phyloP scores from a whole-genome alignment of 805 yeast genomes.

The Teunomyces barrocoloradensis region DNA sequence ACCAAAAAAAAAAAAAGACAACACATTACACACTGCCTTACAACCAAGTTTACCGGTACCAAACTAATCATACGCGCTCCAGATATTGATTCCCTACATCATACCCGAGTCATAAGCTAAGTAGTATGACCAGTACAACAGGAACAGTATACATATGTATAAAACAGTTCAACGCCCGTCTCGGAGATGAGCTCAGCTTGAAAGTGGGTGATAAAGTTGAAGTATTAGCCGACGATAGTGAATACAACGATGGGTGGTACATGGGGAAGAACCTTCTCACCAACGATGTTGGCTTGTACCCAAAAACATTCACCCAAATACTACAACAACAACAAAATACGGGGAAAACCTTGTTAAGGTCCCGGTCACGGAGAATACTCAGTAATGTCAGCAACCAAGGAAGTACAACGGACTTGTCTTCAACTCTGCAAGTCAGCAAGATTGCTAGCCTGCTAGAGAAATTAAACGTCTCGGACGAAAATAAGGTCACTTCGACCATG shows the following conservation, averaged over 20 bases:
- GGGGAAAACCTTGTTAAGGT: conserved; percentile 31
- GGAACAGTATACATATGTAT: conserved; percentile 54
- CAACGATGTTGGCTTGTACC: conserved; percentile 81
- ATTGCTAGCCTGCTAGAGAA: conserved; percentile 8
- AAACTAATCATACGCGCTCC: neutral
- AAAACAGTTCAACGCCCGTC: conserved; percentile 81
- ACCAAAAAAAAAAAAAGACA: neutral
- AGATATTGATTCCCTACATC: neutral
- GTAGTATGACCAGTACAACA: conserved; percentile 10
- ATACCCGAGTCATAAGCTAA: neutral
- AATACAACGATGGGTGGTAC: conserved; percentile 96
- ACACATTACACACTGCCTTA: conserved; percentile 3
- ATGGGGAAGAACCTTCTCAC: conserved; percentile 78
- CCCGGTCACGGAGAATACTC: conserved; percentile 55
- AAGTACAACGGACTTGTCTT: neutral
- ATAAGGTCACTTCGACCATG: conserved; percentile 51
- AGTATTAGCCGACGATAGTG: conserved; percentile 88
- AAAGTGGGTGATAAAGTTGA: conserved; percentile 82
- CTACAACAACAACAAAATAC: conserved; percentile 15
- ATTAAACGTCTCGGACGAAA: conserved; percentile 5
- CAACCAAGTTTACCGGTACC: neutral
- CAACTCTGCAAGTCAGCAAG: conserved; percentile 4
- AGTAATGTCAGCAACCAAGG: conserved; percentile 10
- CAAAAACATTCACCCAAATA: conserved; percentile 79
- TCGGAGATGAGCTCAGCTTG: conserved; percentile 85